phyloP scores from a whole-genome alignment of 2,329 filamentous ascomycete genomes.

The Sporothrix protearum region DNA sequence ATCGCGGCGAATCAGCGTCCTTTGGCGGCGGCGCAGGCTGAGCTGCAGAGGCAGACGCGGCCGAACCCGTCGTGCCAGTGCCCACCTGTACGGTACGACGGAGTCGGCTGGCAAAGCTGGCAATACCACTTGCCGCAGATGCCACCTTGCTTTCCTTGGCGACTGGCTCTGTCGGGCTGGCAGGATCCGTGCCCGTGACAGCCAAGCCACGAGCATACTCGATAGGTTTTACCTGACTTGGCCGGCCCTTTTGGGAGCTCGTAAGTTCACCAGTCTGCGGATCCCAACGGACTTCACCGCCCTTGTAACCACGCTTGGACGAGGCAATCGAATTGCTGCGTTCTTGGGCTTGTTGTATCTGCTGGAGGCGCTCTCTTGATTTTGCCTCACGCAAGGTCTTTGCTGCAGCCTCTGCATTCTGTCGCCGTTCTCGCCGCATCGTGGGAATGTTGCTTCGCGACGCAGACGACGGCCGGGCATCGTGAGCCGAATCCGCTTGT shows the following conservation, averaged over 20 bases:
- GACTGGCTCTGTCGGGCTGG: slow-evolving; percentile 15
- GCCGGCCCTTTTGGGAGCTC: slow-evolving; percentile 51
- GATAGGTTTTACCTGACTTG: slow-evolving; percentile 55
- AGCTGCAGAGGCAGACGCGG: not conserved
- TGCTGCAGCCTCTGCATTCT: slow-evolving; percentile 42
- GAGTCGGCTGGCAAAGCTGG: slow-evolving; percentile 46
- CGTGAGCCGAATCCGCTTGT: not conserved
- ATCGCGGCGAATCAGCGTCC: not conserved
- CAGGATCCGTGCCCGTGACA: slow-evolving; percentile 23
- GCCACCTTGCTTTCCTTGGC: not conserved
- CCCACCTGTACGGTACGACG: slow-evolving; percentile 37
- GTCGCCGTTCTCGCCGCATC: slow-evolving; percentile 51
- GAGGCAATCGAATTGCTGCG: slow-evolving; percentile 23
- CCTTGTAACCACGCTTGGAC: slow-evolving; percentile 30
- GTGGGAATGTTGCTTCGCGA: slow-evolving; percentile 44
- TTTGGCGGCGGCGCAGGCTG: not conserved
- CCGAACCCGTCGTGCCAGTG: slow-evolving; percentile 32
- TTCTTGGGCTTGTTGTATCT: slow-evolving; percentile 30
- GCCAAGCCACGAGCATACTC: slow-evolving; percentile 43
- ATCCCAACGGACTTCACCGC: slow-evolving; percentile 57
- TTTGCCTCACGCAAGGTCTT: slow-evolving; percentile 40
- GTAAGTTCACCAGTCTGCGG: slow-evolving; percentile 64
- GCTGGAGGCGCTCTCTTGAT: slow-evolving; percentile 37
- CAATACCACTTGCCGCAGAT: slow-evolving; percentile 33
- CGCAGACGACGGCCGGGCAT: slow-evolving; percentile 17